Evolutionary conservation across 2,329 filamentous ascomycete genomes (phyloP), one percentile per base, ranked within the genome.

Genomic region (Xylariales sp.): DNA sequence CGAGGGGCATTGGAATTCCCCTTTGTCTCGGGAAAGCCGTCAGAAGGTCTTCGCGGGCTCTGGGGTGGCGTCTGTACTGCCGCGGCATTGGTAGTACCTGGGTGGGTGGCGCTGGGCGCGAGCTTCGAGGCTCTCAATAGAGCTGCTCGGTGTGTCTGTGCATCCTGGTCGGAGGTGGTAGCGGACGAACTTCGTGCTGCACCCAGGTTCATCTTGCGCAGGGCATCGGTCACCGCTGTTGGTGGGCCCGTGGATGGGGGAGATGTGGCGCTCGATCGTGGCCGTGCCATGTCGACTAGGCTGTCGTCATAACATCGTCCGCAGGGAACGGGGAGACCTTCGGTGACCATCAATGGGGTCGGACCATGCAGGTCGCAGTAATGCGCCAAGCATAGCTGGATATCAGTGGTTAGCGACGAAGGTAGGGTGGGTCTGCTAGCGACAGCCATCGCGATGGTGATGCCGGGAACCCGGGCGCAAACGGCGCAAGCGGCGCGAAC

Each of bases 301-400:
- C 41, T 45, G 28, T 82, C 81, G 69, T 90, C 86, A 75, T 83
- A 86, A 76, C 89, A 91, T 73, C 84, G 82, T 65, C 82, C 81
- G 75, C 89, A 91, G 55, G 86, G 83, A 12, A 88, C 86, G 1
- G 88, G 87, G 14, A 90, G 80, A 56, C 88, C 89, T 77, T 91
- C 89, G 43, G 89, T 91, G 74, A 91, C 89, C 86, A 91, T 90
- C 66, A 91, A 79, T 57, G 89, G 89, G 54, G 89, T 91, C 56
- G 89, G 89, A 69, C 89, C 89, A 80, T 91, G 89, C 70, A 87
- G 83, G 78, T 91, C 89, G 83, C 89, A 91, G 77, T 91, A 91
- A 78, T 91, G 89, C 74, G 89, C 89, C 74, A 91, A 84, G 78
- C 88, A 90, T 76, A 91, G 81, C 89, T 91, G 85, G 66, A 88